Percentiles rank a stretch among this genome's conserved stretches.
Conservation (phyloP, 2,329 filamentous ascomycete species). For the Clonostachys solani region DNA sequence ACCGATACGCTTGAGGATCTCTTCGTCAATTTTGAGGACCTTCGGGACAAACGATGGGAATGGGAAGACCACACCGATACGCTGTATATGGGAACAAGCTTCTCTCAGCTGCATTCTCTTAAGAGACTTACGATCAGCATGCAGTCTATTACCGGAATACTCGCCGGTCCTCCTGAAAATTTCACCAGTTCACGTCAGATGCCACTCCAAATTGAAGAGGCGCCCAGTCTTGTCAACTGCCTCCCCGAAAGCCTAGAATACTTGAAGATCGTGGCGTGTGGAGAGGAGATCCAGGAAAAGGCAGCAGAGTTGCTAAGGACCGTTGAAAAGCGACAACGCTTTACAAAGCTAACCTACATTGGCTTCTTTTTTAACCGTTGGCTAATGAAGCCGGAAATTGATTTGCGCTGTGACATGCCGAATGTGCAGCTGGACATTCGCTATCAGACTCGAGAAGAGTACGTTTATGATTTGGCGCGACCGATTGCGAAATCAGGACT, state of each 20-base stretch:
- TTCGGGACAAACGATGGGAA: neutral
- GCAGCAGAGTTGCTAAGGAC: too few relatives aligned
- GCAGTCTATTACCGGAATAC: neutral
- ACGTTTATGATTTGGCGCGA: too few relatives aligned
- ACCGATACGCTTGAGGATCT: conserved; percentile 5
- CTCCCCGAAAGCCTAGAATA: conserved; percentile 4
- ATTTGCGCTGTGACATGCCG: too few relatives aligned
- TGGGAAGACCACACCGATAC: neutral
- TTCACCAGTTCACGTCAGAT: neutral
- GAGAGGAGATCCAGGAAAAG: too few relatives aligned
- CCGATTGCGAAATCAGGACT: too few relatives aligned
- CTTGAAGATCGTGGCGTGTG: conserved; percentile 2
- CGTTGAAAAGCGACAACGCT: too few relatives aligned
- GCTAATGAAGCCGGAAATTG: too few relatives aligned
- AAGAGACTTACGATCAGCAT: neutral
- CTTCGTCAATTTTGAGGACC: conserved; percentile 3
- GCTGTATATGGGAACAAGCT: neutral
- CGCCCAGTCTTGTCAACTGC: conserved; percentile 1
- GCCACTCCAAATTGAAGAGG: neutral
- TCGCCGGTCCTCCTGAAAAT: neutral
- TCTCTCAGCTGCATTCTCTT: neutral
- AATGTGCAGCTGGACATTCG: too few relatives aligned
- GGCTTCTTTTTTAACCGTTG: too few relatives aligned
- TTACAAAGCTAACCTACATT: too few relatives aligned
- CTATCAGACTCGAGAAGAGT: too few relatives aligned